Evolutionary conservation across 2,329 filamentous ascomycete species (phyloP), one percentile per base, ranked within the genome.

Genomic region (Sporothrix variecibatus): DNA sequence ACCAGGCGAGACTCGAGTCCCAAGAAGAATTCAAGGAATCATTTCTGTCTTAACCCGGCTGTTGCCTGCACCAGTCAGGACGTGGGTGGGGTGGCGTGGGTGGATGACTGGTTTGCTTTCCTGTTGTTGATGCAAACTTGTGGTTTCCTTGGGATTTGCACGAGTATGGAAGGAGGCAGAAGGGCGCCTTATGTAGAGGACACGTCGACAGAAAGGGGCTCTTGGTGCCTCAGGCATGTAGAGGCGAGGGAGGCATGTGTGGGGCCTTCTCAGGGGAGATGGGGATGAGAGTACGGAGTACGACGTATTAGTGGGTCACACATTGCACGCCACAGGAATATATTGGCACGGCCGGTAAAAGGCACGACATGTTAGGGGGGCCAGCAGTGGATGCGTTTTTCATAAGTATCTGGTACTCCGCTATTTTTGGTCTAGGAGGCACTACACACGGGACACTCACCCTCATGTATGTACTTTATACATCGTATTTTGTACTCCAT

Each of bases 171-270:
- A 26, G 9, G 53, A 67, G 75, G 72, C 56, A 69, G 58, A 60
- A 53, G 58, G 53, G 46, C 31, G 49, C 26, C 58, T 77, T 78
- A 58, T 76, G 76, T 78, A 77, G 77, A 78, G 77, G 77, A 75
- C 77, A 78, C 77, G 76, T 78, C 64, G 75, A 23, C 75, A 67
- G 2, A 74, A 76, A 71, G 26, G 31, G 23, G 15, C 8, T 5
- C 6, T 60, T 72, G 40, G 0, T 64, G 76, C 76, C 76, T 77
- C 46, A 77, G 76, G 76, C 76, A 75, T 6, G 11, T n/a, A 53
- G 15, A 6, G 51, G 46, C 23, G 38, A 74, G 40, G 74, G 74
- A 72, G 68, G 9, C 11, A 17, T 49, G 58, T 71, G 73, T 69
- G 69, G 72, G 53, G n/a, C 65, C 2, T 17, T 6, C 46, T 43